Conservation (phyloP, 2,329 filamentous ascomycete species). For the Tolypocladium ophioglossoides region DNA sequence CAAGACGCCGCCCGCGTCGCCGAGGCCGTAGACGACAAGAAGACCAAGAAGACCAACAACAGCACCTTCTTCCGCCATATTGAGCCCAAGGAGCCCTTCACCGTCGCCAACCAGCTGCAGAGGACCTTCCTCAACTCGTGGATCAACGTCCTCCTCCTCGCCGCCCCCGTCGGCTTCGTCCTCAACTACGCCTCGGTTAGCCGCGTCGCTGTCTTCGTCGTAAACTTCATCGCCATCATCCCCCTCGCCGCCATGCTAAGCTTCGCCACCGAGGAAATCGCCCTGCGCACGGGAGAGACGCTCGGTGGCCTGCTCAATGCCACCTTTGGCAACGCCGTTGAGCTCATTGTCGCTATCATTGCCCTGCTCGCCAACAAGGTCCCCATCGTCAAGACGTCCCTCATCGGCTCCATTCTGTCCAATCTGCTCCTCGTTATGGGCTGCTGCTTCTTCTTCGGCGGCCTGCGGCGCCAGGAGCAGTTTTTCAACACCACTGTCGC, state of each 20-base stretch:
- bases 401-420: constrained; percentile 85
- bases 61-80: constrained; percentile 33
- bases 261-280: constrained; percentile 85
- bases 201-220: constrained; percentile 60
- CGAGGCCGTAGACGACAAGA: constrained; percentile 13
- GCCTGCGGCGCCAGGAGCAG: constrained; percentile 68
- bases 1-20: constrained; percentile 6
- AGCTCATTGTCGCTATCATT: constrained; percentile 81
- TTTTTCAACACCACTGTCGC: constrained; percentile 89
- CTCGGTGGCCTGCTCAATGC: constrained; percentile 84
- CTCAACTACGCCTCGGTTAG: constrained; percentile 53
- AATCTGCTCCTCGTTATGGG: constrained; percentile 83
- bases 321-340: constrained; percentile 85
- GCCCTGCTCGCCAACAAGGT: constrained; percentile 66
- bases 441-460: constrained; percentile 87
- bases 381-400: constrained; percentile 80
- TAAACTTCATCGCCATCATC: constrained; percentile 92
- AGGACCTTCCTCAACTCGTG: constrained; percentile 72
- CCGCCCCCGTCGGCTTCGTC: constrained; percentile 70
- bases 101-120: constrained; percentile 54
- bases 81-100: constrained; percentile 44
- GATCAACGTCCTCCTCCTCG: constrained; percentile 74
- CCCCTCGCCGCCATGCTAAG: constrained; percentile 79
- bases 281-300: constrained; percentile 70
- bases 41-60: constrained; percentile 25